A percentile compares a stretch with the other conserved stretches of the same genome.
These are phyloP conservation scores for Setomelanomma holmii DNA, from an alignment of 2,329 filamentous ascomycete species.

Conservation along the genomic window DNA sequence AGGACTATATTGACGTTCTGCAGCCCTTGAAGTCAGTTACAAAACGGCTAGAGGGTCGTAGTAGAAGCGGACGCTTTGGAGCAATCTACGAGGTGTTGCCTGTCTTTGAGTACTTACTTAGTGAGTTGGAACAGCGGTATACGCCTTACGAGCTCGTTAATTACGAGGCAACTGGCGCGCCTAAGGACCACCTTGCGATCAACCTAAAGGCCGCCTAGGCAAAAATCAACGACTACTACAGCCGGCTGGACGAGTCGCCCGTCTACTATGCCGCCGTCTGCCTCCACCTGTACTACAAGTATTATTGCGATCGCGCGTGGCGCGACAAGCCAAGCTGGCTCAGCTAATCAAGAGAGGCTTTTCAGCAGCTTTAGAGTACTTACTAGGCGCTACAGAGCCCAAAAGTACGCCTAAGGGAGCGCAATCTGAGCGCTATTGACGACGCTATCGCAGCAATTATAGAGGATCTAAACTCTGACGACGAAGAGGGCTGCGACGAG, in stretches of 20 bases:
- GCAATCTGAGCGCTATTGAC: background rate
- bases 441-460: background rate
- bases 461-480: background rate
- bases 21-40: background rate
- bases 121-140: background rate
- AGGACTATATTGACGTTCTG: conserved; percentile 4
- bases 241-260: background rate
- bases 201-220: conserved; percentile 3
- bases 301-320: background rate
- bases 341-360: background rate
- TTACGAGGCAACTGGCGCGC: background rate
- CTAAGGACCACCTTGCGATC: conserved; percentile 11
- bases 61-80: background rate
- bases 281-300: no score
- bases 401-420: background rate
- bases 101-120: background rate
- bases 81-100: conserved; percentile 1
- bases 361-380: background rate
- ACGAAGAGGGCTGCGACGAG: background rate
- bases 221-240: background rate
- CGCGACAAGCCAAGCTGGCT: background rate
- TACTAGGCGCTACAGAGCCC: background rate
- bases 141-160: background rate
- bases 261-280: background rate
- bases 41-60: conserved; percentile 5